These are phyloP conservation scores for Umbelopsis sp. DNA, from an alignment of 192 early-diverging fungal species.

Conservation along the genomic window DNA sequence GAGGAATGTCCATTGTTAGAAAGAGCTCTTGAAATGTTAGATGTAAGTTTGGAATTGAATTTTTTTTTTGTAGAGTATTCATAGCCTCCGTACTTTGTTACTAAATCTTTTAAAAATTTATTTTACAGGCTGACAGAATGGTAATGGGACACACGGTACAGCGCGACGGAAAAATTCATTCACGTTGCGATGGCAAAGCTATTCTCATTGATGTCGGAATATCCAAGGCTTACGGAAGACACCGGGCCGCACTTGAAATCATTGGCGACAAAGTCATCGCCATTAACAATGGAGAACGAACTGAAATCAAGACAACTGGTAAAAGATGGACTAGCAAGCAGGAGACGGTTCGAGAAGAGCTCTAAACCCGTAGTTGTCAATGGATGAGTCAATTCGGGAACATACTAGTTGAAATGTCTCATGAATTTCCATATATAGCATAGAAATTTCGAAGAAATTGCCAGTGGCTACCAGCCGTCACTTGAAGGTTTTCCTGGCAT, in stretches of 20 bases:
- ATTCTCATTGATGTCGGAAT: conserved; percentile 78
- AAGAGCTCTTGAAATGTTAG: conserved; percentile 45
- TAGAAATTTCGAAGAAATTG: conserved; percentile 18
- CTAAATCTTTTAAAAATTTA: background rate
- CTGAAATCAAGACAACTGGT: conserved; percentile 11
- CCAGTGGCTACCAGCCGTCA: background rate
- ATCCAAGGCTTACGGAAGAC: conserved; percentile 63
- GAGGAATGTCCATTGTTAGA: conserved; percentile 48
- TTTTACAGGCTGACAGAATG: conserved; percentile 61
- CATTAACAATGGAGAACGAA: conserved; percentile 38
- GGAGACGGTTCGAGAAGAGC: conserved; percentile 16
- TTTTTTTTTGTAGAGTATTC: background rate
- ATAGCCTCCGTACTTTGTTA: background rate
- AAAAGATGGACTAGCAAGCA: conserved; percentile 6
- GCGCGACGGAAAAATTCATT: conserved; percentile 52
- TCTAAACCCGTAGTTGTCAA: background rate
- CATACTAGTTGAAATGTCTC: background rate
- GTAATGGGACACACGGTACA: conserved; percentile 74
- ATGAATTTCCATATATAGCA: conserved; percentile 15
- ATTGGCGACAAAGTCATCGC: conserved; percentile 56
- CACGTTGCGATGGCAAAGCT: conserved; percentile 61
- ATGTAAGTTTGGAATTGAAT: conserved; percentile 22
- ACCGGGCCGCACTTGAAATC: conserved; percentile 74
- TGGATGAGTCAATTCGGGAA: conserved; percentile 15
- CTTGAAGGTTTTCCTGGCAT: background rate